Conservation (phyloP, 495 filamentous ascomycete species). For the Aspergillus incahuasiensis region DNA sequence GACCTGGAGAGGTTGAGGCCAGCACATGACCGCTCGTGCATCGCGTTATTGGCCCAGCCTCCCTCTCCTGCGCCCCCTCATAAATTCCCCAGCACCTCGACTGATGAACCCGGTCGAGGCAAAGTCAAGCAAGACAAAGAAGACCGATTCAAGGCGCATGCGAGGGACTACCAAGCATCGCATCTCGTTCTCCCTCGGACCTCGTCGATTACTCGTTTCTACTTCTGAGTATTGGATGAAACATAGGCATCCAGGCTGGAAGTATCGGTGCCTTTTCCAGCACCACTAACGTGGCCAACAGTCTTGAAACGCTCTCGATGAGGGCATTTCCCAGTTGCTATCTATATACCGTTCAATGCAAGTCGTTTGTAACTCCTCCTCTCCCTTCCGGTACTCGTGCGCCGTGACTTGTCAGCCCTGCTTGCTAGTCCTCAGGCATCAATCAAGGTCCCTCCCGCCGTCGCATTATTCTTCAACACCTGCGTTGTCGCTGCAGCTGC, state of each 20-base stretch:
- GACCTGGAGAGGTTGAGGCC: neutral
- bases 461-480: constrained; percentile 16
- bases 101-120: neutral
- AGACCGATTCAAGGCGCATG: neutral
- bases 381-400: constrained; percentile 4
- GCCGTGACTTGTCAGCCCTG: constrained; percentile 19
- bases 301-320: neutral
- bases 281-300: constrained; percentile 3
- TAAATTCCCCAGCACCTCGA: constrained; percentile 7
- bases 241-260: neutral
- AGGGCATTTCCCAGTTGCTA: neutral
- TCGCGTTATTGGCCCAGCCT: constrained; percentile 28
- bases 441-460: constrained; percentile 8
- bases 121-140: neutral
- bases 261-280: neutral
- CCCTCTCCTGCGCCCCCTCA: constrained; percentile 16
- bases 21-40: constrained; percentile 21
- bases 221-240: neutral
- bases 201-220: neutral
- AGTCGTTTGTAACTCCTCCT: constrained; percentile 14
- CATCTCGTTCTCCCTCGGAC: neutral
- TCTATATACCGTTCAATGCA: constrained; percentile 13
- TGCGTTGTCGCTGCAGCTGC: constrained; percentile 9
- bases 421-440: constrained; percentile 22
- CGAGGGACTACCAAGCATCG: neutral